Evolutionary conservation across 805 yeast species (phyloP).

Genomic region (Yarrowia divulgata): DNA sequence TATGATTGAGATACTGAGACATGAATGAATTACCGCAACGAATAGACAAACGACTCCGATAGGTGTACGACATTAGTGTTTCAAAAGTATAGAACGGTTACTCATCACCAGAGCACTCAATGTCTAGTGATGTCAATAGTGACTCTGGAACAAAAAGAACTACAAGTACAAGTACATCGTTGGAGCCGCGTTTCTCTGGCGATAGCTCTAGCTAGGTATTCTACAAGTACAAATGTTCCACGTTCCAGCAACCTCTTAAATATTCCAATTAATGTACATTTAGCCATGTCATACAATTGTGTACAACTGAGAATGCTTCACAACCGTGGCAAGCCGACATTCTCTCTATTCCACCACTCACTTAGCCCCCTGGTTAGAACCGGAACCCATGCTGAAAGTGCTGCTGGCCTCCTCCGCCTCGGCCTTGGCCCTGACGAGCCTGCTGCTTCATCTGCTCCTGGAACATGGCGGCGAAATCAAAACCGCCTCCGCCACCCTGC

Average conservation of each 20-base stretch:
- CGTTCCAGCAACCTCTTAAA: neutral
- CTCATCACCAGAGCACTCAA: too few species aligned
- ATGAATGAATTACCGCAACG: too few species aligned
- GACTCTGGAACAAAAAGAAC: too few species aligned
- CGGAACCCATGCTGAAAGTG: conserved; percentile 15
- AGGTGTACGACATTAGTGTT: too few species aligned
- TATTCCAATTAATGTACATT: conserved; percentile 32
- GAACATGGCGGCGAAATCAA: conserved; percentile 38
- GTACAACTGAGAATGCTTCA: conserved; percentile 11
- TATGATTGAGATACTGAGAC: too few species aligned
- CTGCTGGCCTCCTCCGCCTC: conserved; percentile 12
- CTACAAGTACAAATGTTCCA: too few species aligned
- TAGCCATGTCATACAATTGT: conserved; percentile 5
- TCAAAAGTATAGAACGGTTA: too few species aligned
- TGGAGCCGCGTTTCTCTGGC: too few species aligned
- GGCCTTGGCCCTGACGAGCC: conserved; percentile 14
- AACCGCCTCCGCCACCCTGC: conserved; percentile 18
- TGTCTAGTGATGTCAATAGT: too few species aligned
- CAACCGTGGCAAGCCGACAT: conserved; percentile 23
- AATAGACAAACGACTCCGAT: too few species aligned
- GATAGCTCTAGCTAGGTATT: too few species aligned
- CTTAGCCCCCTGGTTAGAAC: neutral
- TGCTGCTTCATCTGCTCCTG: conserved; percentile 38
- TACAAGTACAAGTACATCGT: too few species aligned
- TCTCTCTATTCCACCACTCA: conserved; percentile 26